Evolutionary conservation across 1,139 yeast species (phyloP), one percentile per base, ranked within the genome.

Genomic region (Debaryomyces sp.): DNA sequence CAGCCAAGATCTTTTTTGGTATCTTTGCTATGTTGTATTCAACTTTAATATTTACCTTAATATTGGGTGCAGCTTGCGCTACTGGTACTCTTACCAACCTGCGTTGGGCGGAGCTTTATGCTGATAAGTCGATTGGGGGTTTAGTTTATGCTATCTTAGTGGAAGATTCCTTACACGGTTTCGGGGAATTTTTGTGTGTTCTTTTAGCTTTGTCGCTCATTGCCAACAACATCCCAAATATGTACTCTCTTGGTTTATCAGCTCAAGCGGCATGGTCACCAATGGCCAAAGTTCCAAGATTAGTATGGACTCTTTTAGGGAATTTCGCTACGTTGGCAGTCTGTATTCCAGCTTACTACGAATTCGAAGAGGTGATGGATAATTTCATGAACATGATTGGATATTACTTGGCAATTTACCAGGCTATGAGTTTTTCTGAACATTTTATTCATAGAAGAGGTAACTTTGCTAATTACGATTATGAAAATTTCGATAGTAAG

Each of bases 311-410:
- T 45, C 59, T 87, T 47, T 65, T 77, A 45, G 96, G 95, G 63
- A 86, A 89, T 70, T 84, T 81, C 57, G 81, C 84, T 46, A 83
- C 92, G 44, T 78, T 90, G 65, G 97, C 92, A 50, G 85, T 91
- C 62, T 84, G 95, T 62, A 90, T 90, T 59, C 96, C 96, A 33
- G 97, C 89, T 43, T 88, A 85, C 73, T 85, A 86, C 72, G 67
- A 78, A 55, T 91, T 91, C 67, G 83, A 78, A 51, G 60, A 68
- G 8, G 91, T 88, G 60, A 87, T 91, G 87, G 79, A 81, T 52
- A 84, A 87, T 71, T 90, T 91, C 71, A 89, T 91, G 96, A 85
- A 89, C 73, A 73, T 90, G 66, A 89, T 91, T 66, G 94, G 89
- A 54, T 91, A 91, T 78, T 91, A 94, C 82, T 78, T 91, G 66